Conservation (phyloP, 75 land plant species). For the Cryptomeria japonica region DNA sequence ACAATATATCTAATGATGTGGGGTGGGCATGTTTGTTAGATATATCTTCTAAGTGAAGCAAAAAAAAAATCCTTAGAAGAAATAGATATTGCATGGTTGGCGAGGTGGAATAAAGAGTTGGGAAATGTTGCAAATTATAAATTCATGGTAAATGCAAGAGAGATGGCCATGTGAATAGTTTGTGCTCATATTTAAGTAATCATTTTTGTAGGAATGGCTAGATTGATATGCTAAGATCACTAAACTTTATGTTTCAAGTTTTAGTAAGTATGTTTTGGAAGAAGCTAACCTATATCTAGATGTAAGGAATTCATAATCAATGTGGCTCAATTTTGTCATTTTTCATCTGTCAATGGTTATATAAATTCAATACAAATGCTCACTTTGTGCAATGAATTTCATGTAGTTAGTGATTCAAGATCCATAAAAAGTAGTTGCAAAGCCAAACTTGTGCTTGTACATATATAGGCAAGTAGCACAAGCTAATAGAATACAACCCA, state of each 20-base stretch:
- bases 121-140: no score
- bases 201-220: constrained; percentile 23
- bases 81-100: constrained; percentile 24
- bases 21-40: constrained; percentile 17
- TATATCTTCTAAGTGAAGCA: background rate
- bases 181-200: background rate
- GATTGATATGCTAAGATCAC: background rate
- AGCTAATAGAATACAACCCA: no score
- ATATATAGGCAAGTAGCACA: no score
- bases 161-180: background rate
- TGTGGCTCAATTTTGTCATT: no score
- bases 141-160: no score
- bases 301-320: background rate
- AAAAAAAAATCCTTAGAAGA: background rate
- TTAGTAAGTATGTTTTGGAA: background rate
- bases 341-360: constrained; percentile 2
- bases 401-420: constrained; percentile 12
- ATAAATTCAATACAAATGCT: background rate
- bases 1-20: constrained; percentile 17
- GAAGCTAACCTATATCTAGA: background rate
- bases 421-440: no score
- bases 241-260: constrained; percentile 13
- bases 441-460: no score
- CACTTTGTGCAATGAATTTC: constrained; percentile 18
- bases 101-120: no score